Base-by-base conservation (phyloP, 805 yeast genomes). In the Candida xiaguanensis region DNA sequence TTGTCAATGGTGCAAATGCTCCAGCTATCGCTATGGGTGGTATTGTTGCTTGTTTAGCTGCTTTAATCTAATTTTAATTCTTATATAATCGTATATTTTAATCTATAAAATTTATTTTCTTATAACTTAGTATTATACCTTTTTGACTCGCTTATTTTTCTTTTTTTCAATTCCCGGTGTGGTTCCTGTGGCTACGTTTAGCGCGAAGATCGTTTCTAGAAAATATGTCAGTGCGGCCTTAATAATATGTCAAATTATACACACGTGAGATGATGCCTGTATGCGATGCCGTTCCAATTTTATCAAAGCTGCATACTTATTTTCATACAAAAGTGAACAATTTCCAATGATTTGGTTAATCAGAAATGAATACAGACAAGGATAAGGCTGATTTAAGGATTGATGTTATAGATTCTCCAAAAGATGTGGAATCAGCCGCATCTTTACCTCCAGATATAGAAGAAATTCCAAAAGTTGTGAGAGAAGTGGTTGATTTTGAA, bases 401-500 rank as follows among this genome's bases (percentile, higher is more conserved):
- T 20, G 24, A 20, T 7, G 24, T n/a, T n/a, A n/a, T n/a, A n/a
- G n/a, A n/a, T n/a, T n/a, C n/a, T n/a, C n/a, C n/a, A n/a, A n/a
- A n/a, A 7, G 36, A 34, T 34, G 24, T 25, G 3, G 36, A 34
- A n/a, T 34, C 36, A 23, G 30, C 24, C n/a, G 22, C 14, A 25
- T 34, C 30, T 2, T 27, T 41, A 8, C 42, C 40, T 8, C 34
- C 39, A 6, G 63, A 59, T 38, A 40, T 60, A 3, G 34, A 40
- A 15, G 53, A 47, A 13, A 38, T 62, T 1, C 62, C 65, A 13
- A 46, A 37, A 25, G 50, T 54, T 0, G 58, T 63, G 1, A 44
- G 58, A 20, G 67, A 63, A 32, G 53, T 59, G 6, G 67, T 62
- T 11, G 58, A 63, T 2, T 43, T 62, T 24, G 48, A 48, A 11